phyloP scores from a whole-genome alignment of 345 rosid genomes.

The Corchorus capsularis region DNA sequence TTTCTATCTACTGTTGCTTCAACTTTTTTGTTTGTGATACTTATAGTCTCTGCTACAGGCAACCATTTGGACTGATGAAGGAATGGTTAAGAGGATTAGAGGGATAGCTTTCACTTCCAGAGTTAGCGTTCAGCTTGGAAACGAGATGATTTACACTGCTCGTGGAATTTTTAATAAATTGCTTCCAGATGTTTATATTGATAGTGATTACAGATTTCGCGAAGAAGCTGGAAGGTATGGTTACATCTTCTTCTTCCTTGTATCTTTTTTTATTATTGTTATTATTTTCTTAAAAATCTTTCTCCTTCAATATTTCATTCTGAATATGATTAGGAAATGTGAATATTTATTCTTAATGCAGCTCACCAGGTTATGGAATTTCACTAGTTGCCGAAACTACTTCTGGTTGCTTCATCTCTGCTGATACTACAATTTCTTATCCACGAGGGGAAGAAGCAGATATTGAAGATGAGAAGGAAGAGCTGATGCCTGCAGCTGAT shows the following conservation, averaged over 20 bases:
- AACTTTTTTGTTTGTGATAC: conserved; percentile 8
- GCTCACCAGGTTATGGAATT: conserved; percentile 94
- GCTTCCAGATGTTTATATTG: conserved; percentile 88
- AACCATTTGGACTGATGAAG: conserved; percentile 77
- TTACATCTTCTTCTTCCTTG: neutral
- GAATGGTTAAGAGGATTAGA: conserved; percentile 92
- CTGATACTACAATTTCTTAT: conserved; percentile 68
- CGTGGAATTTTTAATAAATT: conserved; percentile 88
- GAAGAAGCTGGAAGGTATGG: conserved; percentile 90
- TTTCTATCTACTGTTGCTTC: neutral
- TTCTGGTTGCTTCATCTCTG: conserved; percentile 80
- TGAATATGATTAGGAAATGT: conserved; percentile 17
- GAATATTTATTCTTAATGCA: conserved; percentile 29
- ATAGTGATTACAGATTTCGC: conserved; percentile 68
- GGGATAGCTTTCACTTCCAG: conserved; percentile 76
- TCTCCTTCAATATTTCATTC: neutral
- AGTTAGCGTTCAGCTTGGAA: conserved; percentile 75
- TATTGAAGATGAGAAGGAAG: conserved; percentile 58
- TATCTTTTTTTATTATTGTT: too few relatives aligned
- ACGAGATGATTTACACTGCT: conserved; percentile 74
- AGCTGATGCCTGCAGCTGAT: conserved; percentile 61
- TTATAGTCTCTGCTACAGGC: conserved; percentile 49
- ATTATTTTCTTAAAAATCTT: too few relatives aligned
- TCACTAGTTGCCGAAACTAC: conserved; percentile 91
- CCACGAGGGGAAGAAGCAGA: conserved; percentile 43